Evolutionary conservation across 2,329 filamentous ascomycete genomes (phyloP), one percentile per base, ranked within the genome.

Genomic region (Epichloe sp.): DNA sequence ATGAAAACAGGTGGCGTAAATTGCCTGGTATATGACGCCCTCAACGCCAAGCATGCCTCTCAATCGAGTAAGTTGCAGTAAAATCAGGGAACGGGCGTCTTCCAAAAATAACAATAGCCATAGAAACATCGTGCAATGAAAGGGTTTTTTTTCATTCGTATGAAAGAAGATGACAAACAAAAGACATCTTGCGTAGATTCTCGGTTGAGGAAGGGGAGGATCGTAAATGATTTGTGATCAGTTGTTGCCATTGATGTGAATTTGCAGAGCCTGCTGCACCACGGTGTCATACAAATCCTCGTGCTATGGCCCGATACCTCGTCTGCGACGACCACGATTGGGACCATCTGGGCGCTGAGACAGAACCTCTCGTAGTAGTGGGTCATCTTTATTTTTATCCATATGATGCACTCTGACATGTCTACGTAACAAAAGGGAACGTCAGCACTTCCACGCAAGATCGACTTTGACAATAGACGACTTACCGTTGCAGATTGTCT

Each of bases 391-490:
- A 63, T 86, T 83, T 65, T 88, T 93, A 62, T 97, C 90, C 40
- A 83, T 72, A 64, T 97, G 93, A 64, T 97, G 91, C 42, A 93
- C 88, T 50, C 88, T 81, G 36, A 97, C 93, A 67, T 98, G 93
- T 66, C 89, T 95, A 48, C 44, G 52, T 47, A 3, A 12, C 40
- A 15, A 44, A 11, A 10, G 26, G 50, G 50, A 3, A 3, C 6
- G 19, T 55, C 49, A 59, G 54, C 51, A 47, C 37, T 46, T 55
- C 43, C 10, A 48, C 31, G 19, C 14, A 7, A 36, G 44, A 34
- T 19, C 21, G 36, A 15, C 7, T 26, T 36, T 40, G 19, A 21
- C 4, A 17, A n/a, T 31, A 42, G 19, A 14, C 43, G 48, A 65
- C 77, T 57, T 74, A 94, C 88, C 91, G 82, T 72, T 96, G 91